Evolutionary conservation across 768 basidiomycete genomes (phyloP), one percentile per base, ranked within the genome.

Genomic region (Naematelia aurantialba): DNA sequence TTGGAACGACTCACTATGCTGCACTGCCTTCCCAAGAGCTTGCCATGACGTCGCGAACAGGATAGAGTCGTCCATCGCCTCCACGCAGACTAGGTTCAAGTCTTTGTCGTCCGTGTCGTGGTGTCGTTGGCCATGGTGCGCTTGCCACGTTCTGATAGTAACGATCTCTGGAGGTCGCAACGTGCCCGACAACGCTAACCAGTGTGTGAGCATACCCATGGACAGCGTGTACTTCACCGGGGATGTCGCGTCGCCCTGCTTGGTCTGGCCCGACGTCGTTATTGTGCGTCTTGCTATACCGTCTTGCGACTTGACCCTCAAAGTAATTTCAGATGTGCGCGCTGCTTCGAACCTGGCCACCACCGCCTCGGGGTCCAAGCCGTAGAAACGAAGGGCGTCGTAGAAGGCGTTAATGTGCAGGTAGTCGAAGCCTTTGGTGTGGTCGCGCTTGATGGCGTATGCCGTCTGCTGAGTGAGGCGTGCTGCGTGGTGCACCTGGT

Each of bases 41-140:
- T 5, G 26, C 52, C 29, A 44, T 5, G 30, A 19, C 2, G 39
- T 45, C n/a, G 58, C 57, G 26, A 63, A 59, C 24, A 34, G 21
- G 11, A 59, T 56, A 13, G 61, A 63, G 53, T 63, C 61, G 47
- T 63, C 61, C 58, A 63, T 59, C 8, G 54, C 61, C 34, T 63
- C 61, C 10, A 59, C 58, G 31, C 19, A 19, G 4, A 49, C 22
- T 5, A 56, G 48, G 12, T 30, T 11, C 21, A 59, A 19, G 13
- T 49, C 24, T 11, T n/a, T n/a, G n/a, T n/a, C 39, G n/a, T 44
- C 39, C 39, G 39, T 44, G 11, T n/a, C 12, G 11, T 11, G 11
- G 39, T 44, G 39, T 11, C 11, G 39, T 11, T 11, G 12, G 12
- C n/a, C n/a, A 11, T 44, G 11, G 39, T n/a, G 39, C n/a, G 39